Evolutionary conservation across 768 basidiomycete species (phyloP), one percentile per base, ranked within the genome.

Genomic region (Lactarius pseudohatsudake): DNA sequence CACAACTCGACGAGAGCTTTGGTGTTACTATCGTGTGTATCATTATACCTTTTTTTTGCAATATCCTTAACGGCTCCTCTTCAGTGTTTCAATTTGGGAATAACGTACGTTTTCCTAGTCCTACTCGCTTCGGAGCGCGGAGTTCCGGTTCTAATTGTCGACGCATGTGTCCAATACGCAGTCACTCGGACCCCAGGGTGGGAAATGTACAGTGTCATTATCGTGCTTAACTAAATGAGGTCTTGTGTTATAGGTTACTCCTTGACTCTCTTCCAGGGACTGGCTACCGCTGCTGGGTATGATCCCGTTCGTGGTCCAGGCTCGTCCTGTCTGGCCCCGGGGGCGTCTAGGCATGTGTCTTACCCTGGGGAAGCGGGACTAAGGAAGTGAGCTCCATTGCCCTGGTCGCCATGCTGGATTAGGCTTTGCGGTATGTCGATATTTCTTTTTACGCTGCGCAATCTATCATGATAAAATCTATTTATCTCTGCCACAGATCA

Each of bases 71-170:
- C 58, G 38, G 15, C 58, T 36, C 20, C 28, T 62, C 13, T n/a
- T 57, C 61, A 92, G 91, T 92, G 64, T 92, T 91, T 73, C 90
- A 87, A 76, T 92, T 91, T 64, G 91, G 90, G 59, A 85, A 91
- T 69, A 91, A 90, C 75, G 89, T 89, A 69, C n/a, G 81, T 68
- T 15, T 7, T 15, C 15, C 16, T n/a, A 3, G 18, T 26, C 18
- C 16, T 57, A 11, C 57, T 53, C 45, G 59, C 20, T 26, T 26
- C 38, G 68, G 34, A 66, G 57, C 8, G 55, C 3, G 43, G 30
- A 30, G 22, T 6, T 53, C 9, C 70, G 85, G 22, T 47, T 5
- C 40, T 36, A 22, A 3, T 8, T 2, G 5, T 53, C 11, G 15
- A 2, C 13, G 13, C 6, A 26, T 26, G n/a, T 10, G 11, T 16